Conservation (phyloP, 169 alveolate genomes). For the Perkinsus marinus region DNA sequence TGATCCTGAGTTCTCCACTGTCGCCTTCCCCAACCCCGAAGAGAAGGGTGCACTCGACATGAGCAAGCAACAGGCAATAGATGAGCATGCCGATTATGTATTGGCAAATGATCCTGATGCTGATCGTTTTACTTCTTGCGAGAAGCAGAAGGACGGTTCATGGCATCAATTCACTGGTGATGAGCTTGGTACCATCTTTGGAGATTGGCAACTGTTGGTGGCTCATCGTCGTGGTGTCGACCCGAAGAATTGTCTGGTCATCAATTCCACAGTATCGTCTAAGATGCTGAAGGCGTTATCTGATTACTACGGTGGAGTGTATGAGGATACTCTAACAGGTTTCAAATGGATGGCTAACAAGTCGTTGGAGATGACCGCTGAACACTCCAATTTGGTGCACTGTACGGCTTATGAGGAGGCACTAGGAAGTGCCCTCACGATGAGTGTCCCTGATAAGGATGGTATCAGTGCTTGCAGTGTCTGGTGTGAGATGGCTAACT, state of each 20-base stretch:
- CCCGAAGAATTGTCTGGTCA: conserved; percentile 25
- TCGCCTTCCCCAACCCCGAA: conserved; percentile 43
- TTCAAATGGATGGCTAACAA: conserved; percentile 37
- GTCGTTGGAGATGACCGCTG: conserved; percentile 20
- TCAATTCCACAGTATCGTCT: conserved; percentile 41
- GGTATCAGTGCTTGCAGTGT: conserved; percentile 44
- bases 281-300: conserved; percentile 35
- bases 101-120: conserved; percentile 60
- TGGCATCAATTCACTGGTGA: conserved; percentile 47
- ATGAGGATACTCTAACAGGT: conserved; percentile 40
- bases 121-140: conserved; percentile 47
- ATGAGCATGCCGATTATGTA: conserved; percentile 25
- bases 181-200: conserved; percentile 42
- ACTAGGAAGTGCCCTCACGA: conserved; percentile 36
- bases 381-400: conserved; percentile 27
- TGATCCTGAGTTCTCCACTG: conserved; percentile 48
- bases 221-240: conserved; percentile 22
- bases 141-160: conserved; percentile 27
- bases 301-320: conserved; percentile 26
- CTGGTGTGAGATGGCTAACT: conserved; percentile 31
- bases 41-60: conserved; percentile 41
- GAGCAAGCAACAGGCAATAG: conserved; percentile 30
- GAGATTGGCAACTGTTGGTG: conserved; percentile 19
- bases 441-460: conserved; percentile 39
- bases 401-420: conserved; percentile 34